A percentile compares a stretch with the other conserved stretches of the same genome.
These are phyloP conservation scores for Termitomyces bulborhizus DNA, from an alignment of 768 basidiomycete species.

Conservation along the genomic window DNA sequence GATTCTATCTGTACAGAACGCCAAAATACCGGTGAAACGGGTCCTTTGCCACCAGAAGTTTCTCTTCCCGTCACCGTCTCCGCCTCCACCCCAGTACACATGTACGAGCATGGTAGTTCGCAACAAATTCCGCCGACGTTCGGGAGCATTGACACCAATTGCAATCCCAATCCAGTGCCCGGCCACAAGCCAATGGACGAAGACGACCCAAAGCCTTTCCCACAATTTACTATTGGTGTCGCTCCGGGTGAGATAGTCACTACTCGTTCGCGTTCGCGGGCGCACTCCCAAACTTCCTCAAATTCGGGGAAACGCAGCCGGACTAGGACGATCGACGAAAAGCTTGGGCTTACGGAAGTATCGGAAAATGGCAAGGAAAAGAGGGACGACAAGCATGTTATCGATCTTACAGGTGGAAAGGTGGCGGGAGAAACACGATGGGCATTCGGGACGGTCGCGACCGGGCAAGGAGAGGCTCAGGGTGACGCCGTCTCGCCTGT, in stretches of 20 bases:
- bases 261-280: constrained; percentile 23
- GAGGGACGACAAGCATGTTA: constrained; percentile 15
- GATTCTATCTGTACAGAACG: not conserved
- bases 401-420: constrained; percentile 26
- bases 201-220: constrained; percentile 17
- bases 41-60: not conserved
- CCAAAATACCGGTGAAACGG: not conserved
- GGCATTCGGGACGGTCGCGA: constrained; percentile 45
- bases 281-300: constrained; percentile 15
- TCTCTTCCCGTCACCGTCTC: not conserved
- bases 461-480: not conserved
- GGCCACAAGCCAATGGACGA: not conserved
- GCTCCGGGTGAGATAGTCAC: constrained; percentile 18
- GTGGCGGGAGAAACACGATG: constrained; percentile 30
- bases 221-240: constrained; percentile 41
- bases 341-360: constrained; percentile 1
- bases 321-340: constrained; percentile 5
- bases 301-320: constrained; percentile 10
- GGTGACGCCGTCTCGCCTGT: not conserved
- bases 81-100: not conserved
- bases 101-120: not conserved
- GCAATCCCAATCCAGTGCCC: constrained; percentile 15
- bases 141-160: not conserved
- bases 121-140: not conserved
- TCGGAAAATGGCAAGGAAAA: constrained; percentile 1